A percentile compares a stretch with the other conserved stretches of the same genome.
Conservation (phyloP, 495 filamentous ascomycete species). For the Aspergillus steynii region DNA sequence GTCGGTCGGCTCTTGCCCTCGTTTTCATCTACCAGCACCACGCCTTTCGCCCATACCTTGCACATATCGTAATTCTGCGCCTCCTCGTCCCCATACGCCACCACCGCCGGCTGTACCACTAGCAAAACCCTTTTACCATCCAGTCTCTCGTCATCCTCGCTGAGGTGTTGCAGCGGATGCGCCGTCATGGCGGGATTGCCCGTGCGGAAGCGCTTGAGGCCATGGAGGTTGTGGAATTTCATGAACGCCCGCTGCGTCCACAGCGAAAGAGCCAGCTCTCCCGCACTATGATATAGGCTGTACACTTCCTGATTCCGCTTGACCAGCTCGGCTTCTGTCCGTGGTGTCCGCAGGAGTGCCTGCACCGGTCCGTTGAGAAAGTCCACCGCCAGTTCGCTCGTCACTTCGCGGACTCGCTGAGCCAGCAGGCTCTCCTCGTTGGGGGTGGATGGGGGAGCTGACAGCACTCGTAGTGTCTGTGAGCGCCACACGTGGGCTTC, state of each 20-base stretch:
- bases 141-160: slow-evolving; percentile 10
- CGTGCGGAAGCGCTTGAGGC: slow-evolving; percentile 2
- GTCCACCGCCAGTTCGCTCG: not conserved
- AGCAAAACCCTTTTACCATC: slow-evolving; percentile 12
- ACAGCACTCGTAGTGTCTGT: slow-evolving; percentile 7
- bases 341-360: not conserved
- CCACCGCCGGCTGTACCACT: slow-evolving; percentile 11
- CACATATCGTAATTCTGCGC: slow-evolving; percentile 14
- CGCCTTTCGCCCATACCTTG: slow-evolving; percentile 16
- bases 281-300: slow-evolving; percentile 9
- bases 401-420: not conserved
- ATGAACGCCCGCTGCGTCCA: slow-evolving; percentile 15
- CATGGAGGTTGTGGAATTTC: not conserved
- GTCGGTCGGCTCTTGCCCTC: not conserved
- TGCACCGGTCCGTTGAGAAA: slow-evolving; percentile 5
- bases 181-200: slow-evolving; percentile 5
- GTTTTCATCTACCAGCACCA: slow-evolving; percentile 14
- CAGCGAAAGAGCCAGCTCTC: slow-evolving; percentile 15
- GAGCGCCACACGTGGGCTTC: slow-evolving; percentile 18
- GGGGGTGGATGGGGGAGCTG: not conserved
- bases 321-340: not conserved
- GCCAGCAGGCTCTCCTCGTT: not conserved
- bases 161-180: slow-evolving; percentile 16
- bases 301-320: slow-evolving; percentile 8
- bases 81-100: slow-evolving; percentile 16